Conservation (phyloP, 2,329 filamentous ascomycete genomes). For the Rhynchosporium agropyri region DNA sequence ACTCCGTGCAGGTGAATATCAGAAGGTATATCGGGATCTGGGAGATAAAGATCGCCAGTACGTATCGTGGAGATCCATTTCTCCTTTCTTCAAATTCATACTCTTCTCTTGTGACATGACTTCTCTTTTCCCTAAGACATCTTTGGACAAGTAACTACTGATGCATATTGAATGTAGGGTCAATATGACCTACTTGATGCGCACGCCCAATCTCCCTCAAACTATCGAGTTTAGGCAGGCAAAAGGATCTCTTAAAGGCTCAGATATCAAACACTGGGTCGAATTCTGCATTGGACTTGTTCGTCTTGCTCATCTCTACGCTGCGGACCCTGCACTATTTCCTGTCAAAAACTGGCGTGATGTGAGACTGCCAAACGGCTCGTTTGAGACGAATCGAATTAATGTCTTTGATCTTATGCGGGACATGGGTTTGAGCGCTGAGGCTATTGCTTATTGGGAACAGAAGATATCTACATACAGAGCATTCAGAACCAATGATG, state of each 20-base stretch:
- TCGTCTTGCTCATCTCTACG: conserved; percentile 29
- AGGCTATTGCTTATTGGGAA: conserved; percentile 25
- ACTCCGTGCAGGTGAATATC: not conserved
- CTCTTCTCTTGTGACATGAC: too few relatives aligned
- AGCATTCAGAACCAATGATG: conserved; percentile 7
- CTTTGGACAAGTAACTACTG: too few relatives aligned
- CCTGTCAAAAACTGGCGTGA: conserved; percentile 22
- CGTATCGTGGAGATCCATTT: too few relatives aligned
- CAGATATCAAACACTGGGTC: conserved; percentile 32
- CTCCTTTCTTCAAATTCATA: too few relatives aligned
- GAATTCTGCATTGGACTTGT: conserved; percentile 36
- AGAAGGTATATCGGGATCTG: not conserved
- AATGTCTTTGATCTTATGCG: conserved; percentile 28
- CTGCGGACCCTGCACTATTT: conserved; percentile 23
- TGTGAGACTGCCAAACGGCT: not conserved
- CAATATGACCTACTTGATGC: conserved; percentile 28
- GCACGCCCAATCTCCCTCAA: conserved; percentile 11
- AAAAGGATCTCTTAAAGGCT: conserved; percentile 27
- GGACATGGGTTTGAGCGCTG: conserved; percentile 25
- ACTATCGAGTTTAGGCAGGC: conserved; percentile 38
- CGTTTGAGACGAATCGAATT: conserved; percentile 9
- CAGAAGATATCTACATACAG: conserved; percentile 14
- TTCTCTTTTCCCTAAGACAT: too few relatives aligned
- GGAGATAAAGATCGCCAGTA: conserved; percentile 23
- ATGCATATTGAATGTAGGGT: conserved; percentile 3